Conservation (phyloP, 2,329 filamentous ascomycete genomes). For the Coniochaeta prunicola region DNA sequence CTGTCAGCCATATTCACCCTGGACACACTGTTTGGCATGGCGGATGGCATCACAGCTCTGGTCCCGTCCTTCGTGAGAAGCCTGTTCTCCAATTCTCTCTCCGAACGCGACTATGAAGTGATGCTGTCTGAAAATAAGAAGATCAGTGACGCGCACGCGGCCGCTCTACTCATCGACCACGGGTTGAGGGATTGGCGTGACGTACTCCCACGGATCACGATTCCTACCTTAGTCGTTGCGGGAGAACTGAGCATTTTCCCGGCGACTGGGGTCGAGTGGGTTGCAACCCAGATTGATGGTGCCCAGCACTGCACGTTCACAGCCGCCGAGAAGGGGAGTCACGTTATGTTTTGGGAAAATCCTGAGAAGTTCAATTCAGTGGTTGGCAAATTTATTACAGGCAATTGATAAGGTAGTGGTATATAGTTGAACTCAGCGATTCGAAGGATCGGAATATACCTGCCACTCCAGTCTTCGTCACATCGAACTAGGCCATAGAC, state of each 20-base stretch:
- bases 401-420: too few species aligned
- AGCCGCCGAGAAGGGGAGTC: slow-evolving; percentile 22
- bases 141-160: slow-evolving; percentile 16
- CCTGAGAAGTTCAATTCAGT: slow-evolving; percentile 22
- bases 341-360: slow-evolving; percentile 26
- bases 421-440: too few species aligned
- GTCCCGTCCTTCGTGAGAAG: slow-evolving; percentile 10
- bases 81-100: slow-evolving; percentile 17
- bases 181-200: slow-evolving; percentile 20
- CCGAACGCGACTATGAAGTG: slow-evolving; percentile 18
- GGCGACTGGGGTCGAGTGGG: slow-evolving; percentile 13
- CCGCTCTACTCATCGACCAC: slow-evolving; percentile 19
- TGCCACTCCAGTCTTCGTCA: too few species aligned
- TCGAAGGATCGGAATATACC: too few species aligned
- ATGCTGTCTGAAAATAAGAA: slow-evolving; percentile 16
- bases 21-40: slow-evolving; percentile 10
- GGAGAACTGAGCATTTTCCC: slow-evolving; percentile 6
- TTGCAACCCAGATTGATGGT: slow-evolving; percentile 19
- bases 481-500: too few species aligned
- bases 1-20: slow-evolving; percentile 15
- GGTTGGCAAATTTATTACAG: slow-evolving; percentile 19
- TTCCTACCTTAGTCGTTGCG: slow-evolving; percentile 20
- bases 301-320: slow-evolving; percentile 17
- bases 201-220: slow-evolving; percentile 18
- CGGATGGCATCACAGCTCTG: slow-evolving; percentile 10